Evolutionary conservation across 495 filamentous ascomycete species (phyloP), one percentile per base, ranked within the genome.

Genomic region (Penicillium macrosclerotiorum): DNA sequence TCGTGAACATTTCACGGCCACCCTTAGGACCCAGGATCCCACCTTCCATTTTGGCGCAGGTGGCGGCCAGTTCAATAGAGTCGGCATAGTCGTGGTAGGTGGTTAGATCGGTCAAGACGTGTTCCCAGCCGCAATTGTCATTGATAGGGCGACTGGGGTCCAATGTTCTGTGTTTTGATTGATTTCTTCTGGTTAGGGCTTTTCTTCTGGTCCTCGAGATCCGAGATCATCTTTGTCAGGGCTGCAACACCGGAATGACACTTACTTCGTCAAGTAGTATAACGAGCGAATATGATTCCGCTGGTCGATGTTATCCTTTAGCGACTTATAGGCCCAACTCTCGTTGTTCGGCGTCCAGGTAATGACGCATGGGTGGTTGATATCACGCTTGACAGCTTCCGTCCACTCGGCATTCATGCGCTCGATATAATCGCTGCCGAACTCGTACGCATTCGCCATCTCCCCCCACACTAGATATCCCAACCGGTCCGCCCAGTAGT

Each of bases 61-160:
- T 73, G 25, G 67, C 43, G 0, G 71, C 57, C 6, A 83, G 69
- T 14, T 64, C 71, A 3, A 62, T 34, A 1, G 65, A 72, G 52
- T 83, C 79, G 9, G 62, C 54, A 60, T 82, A 83, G 65, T 83
- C 79, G 56, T 82, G 80, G 63, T 76, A 83, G 8, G 80, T 82
- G 30, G 74, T 78, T 0, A 83, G 65, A 39, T 83, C 77, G 1
- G 76, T 81, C 5, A 64, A 39, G 3, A 81, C 75, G 44, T 81
- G 79, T 34, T 83, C 77, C 80, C 80, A 83, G 41, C 80, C 80
- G 50, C 80, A 83, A 58, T 83, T 83, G 62, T 83, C 80, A 45
- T 82, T 83, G 38, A 83, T 68, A 8, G 78, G 77, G 11, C 80
- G 67, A 13, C 73, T 80, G 2, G 76, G 71, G 44, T 83, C 80